Base-by-base conservation (phyloP, 345 rosid genomes). In the Moricandia moricandioides region DNA sequence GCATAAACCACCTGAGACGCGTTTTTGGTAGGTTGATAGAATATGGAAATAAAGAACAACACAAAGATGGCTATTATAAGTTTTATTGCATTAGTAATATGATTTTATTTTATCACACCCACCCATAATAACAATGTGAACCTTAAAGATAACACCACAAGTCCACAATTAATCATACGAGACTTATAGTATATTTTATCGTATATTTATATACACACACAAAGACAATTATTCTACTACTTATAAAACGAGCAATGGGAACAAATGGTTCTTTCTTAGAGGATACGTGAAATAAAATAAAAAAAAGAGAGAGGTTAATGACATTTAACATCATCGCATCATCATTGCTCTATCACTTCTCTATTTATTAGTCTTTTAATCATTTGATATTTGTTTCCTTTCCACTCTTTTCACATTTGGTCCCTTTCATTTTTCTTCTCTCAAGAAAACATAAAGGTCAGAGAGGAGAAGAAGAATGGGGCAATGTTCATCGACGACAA, bases 341-440 rank as follows among this genome's bases (percentile, higher is more conserved):
- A 76, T 65, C 80, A 77, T 77, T 71, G 80, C 76, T 77, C 76
- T 76, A 71, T 72, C 72, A 65, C 63, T 65, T 55, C 49, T 71
- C 76, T 77, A 77, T 77, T 71, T 77, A 71, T 21, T 71, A 71
- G 72, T 65, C 12, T 16, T 55, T 49, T 31, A 54, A 31, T 56
- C 43, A 17, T 40, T 57, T 76, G n/a, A 4, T 6, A 13, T 37
- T 60, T 16, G 24, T 43, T 47, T 49, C 47, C n/a, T 71, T 27
- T 65, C 75, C 75, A 21, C 66, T 63, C 60, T 70, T 62, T 69
- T 69, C 58, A 69, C 58, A 61, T 62, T 76, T 76, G 57, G 64
- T 62, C 70, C 49, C 60, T 76, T 30, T 34, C 8, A 55, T 70
- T 58, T 35, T 57, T 18, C 73, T 34, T 27, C 40, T 67, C 60